Evolutionary conservation across 495 filamentous ascomycete genomes (phyloP).

Genomic region (Penicillium macrosclerotiorum): DNA sequence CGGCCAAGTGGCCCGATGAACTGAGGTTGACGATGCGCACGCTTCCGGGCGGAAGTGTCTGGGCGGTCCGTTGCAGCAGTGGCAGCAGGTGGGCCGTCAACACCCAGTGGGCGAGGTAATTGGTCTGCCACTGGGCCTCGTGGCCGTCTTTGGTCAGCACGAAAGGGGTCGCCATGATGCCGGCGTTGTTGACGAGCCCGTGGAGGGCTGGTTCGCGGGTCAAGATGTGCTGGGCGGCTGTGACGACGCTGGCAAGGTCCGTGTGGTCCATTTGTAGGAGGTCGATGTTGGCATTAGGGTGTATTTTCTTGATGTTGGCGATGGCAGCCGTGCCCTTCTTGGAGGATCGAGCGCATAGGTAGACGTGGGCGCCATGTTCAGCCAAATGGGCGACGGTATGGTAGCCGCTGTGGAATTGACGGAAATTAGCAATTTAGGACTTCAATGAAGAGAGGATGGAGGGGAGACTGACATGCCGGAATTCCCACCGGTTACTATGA

Average conservation of each 20-base stretch:
- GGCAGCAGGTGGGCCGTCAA: constrained; percentile 40
- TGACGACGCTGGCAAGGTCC: constrained; percentile 30
- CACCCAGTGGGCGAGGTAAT: constrained; percentile 44
- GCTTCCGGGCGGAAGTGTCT: constrained; percentile 17
- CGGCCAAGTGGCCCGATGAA: constrained; percentile 31
- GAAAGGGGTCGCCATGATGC: constrained; percentile 51
- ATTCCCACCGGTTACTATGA: constrained; percentile 20
- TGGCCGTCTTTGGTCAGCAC: constrained; percentile 25
- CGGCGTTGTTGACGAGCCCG: constrained; percentile 61
- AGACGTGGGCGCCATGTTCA: constrained; percentile 40
- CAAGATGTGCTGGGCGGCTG: constrained; percentile 25
- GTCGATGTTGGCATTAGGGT: constrained; percentile 32
- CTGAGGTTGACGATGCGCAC: constrained; percentile 42
- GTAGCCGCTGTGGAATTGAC: constrained; percentile 22
- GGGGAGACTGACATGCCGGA: constrained; percentile 35
- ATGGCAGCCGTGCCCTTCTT: constrained; percentile 37
- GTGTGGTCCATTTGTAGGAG: constrained; percentile 45
- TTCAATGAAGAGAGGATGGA: not conserved
- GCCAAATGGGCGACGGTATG: constrained; percentile 37
- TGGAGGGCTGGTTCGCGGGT: constrained; percentile 33
- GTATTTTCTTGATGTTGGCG: constrained; percentile 29
- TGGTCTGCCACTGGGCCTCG: constrained; percentile 39
- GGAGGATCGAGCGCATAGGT: constrained; percentile 36
- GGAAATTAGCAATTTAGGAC: not conserved
- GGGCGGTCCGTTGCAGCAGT: constrained; percentile 25